Evolutionary conservation across 352 stramenopile genomes (phyloP), one percentile per base, ranked within the genome.

Genomic region (Phytopythium aichiense): DNA sequence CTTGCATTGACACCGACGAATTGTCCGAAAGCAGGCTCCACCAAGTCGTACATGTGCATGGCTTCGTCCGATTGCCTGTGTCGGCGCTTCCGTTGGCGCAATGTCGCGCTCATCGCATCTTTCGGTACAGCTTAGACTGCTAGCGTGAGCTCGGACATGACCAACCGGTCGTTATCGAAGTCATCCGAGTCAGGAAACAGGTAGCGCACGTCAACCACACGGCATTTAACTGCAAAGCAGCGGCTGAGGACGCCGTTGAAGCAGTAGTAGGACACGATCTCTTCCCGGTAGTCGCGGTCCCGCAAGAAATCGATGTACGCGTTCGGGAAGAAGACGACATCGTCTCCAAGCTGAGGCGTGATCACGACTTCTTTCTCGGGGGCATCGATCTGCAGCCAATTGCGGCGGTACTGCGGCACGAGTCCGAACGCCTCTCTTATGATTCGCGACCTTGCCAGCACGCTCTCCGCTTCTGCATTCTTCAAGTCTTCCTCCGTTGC

Each of bases 191-290:
- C 48, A n/a, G 48, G 48, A 20, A 54, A 54, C 25, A 54, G 11
- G 23, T 54, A 38, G 13, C 35, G 25, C 22, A 54, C 23, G 8
- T 54, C 23, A 2, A 54, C 30, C 23, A 54, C 23, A 22, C n/a
- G 48, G 48, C 48, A 54, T 37, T 54, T 54, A 12, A 54, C 48
- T 1, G 20, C 48, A 33, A 54, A 54, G 48, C 48, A 37, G 22
- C 23, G 48, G 8, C 30, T 23, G 48, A 54, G 13, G 48, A 33
- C 12, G 38, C 48, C 30, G 11, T 28, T 8, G 20, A 30, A 31
- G 30, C 4, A 37, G 48, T 20, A 33, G 16, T n/a, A 35, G 11
- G 38, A 13, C 38, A 20, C 15, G 38, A 43, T 43, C 38, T 43
- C 18, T 13, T 43, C 38, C 1, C n/a, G 18, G 12, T 20, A 7